phyloP scores from a whole-genome alignment of 805 yeast species.

The Yarrowia keelungensis region DNA sequence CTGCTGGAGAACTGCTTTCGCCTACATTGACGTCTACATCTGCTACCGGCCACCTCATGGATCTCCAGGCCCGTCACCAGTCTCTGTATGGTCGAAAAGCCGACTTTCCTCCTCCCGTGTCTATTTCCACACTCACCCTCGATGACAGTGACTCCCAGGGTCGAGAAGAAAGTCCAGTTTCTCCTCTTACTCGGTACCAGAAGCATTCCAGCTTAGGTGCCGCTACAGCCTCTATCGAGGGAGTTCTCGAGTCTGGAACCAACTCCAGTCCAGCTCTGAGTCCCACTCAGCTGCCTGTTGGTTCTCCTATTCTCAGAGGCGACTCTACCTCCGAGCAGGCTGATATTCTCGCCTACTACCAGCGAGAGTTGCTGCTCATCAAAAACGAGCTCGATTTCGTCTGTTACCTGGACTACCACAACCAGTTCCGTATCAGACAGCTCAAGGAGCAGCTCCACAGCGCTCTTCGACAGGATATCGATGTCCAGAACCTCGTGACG shows the following conservation, averaged over 20 bases:
- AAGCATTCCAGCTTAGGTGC: slow-evolving; percentile 9
- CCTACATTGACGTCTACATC: slow-evolving; percentile 14
- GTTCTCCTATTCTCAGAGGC: slow-evolving; percentile 21
- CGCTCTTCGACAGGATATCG: slow-evolving; percentile 46
- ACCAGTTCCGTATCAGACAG: slow-evolving; percentile 51
- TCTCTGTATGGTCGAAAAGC: slow-evolving; percentile 24
- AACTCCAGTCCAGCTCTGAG: slow-evolving; percentile 23
- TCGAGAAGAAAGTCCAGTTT: slow-evolving; percentile 26
- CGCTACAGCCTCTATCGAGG: slow-evolving; percentile 21
- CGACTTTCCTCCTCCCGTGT: slow-evolving; percentile 26
- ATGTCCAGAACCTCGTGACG: slow-evolving; percentile 47
- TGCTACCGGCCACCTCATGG: slow-evolving; percentile 30
- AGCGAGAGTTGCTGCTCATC: slow-evolving; percentile 62
- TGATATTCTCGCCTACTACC: slow-evolving; percentile 55
- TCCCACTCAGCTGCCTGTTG: slow-evolving; percentile 24
- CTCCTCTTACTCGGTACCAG: slow-evolving; percentile 25
- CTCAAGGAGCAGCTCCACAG: slow-evolving; percentile 49
- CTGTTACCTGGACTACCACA: slow-evolving; percentile 59
- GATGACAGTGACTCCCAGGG: slow-evolving; percentile 9
- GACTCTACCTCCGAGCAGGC: slow-evolving; percentile 26
- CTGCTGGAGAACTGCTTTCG: slow-evolving; percentile 37
- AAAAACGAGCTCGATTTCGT: slow-evolving; percentile 69
- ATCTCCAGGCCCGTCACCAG: slow-evolving; percentile 34
- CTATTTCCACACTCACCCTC: slow-evolving; percentile 20
- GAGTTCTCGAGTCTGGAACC: slow-evolving; percentile 22